phyloP scores from a whole-genome alignment of 2,329 filamentous ascomycete genomes.

The Mycosphaerella arachidis region DNA sequence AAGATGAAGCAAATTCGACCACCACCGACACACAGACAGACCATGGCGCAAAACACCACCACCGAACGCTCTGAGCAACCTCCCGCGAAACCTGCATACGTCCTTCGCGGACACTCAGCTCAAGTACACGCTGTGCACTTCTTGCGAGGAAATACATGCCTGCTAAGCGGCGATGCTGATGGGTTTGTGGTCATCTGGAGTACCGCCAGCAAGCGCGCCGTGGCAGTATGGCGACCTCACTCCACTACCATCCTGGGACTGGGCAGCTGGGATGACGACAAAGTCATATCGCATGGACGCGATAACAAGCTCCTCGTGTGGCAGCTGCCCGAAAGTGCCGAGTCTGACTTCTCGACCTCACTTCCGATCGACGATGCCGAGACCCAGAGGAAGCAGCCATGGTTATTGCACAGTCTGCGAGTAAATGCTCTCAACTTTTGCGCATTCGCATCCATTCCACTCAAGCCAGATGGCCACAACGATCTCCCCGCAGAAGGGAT shows the following conservation, averaged over 20 bases:
- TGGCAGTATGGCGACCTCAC: slow-evolving; percentile 84
- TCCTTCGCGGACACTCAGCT: slow-evolving; percentile 79
- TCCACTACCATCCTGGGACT: slow-evolving; percentile 70
- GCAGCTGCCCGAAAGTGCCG: slow-evolving; percentile 61
- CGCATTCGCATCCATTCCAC: slow-evolving; percentile 62
- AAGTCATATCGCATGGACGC: slow-evolving; percentile 85
- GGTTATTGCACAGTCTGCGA: slow-evolving; percentile 76
- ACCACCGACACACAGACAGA: neutral
- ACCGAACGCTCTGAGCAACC: slow-evolving; percentile 29
- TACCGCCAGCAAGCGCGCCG: slow-evolving; percentile 71
- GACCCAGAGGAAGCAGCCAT: slow-evolving; percentile 59
- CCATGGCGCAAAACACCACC: slow-evolving; percentile 7
- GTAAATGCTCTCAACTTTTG: slow-evolving; percentile 98
- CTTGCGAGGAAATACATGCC: slow-evolving; percentile 65
- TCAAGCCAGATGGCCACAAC: slow-evolving; percentile 4
- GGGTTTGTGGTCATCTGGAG: slow-evolving; percentile 88
- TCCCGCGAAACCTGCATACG: slow-evolving; percentile 57
- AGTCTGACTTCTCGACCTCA: slow-evolving; percentile 59
- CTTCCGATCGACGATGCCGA: slow-evolving; percentile 63
- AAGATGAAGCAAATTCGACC: neutral
- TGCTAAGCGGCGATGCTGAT: slow-evolving; percentile 83
- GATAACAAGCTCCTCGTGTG: slow-evolving; percentile 84
- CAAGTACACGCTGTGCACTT: slow-evolving; percentile 76
- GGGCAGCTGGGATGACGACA: slow-evolving; percentile 64
- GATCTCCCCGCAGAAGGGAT: slow-evolving; percentile 36